A percentile compares a stretch with the other conserved stretches of the same genome.
Evolutionary conservation across 805 yeast genomes (phyloP).

Genomic region (Isabelozyma pseudorhagii): DNA sequence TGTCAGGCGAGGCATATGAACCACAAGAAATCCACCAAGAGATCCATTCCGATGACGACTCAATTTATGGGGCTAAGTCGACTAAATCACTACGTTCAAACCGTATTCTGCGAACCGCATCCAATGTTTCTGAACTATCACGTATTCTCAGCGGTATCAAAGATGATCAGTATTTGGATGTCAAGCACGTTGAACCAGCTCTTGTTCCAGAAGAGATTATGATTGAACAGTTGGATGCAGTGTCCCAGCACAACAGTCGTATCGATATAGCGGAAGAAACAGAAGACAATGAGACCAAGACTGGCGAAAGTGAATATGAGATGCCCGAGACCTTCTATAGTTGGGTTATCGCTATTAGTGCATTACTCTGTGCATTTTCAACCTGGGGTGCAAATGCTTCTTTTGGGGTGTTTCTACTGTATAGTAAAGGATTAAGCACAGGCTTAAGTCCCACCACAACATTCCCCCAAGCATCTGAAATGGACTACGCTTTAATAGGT

Average conservation of each 20-base stretch:
- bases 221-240: constrained; percentile 14
- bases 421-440: constrained; percentile 34
- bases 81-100: neutral
- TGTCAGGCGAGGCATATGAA: neutral
- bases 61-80: neutral
- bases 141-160: constrained; percentile 10
- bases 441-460: constrained; percentile 8
- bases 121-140: neutral
- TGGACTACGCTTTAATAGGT: constrained; percentile 53
- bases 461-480: constrained; percentile 43
- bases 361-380: constrained; percentile 42
- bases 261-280: constrained; percentile 2
- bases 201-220: constrained; percentile 12
- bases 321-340: constrained; percentile 15
- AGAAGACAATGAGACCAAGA: constrained; percentile 15
- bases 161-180: constrained; percentile 19
- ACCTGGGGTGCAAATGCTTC: constrained; percentile 61
- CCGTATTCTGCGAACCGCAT: neutral
- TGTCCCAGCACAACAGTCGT: constrained; percentile 6
- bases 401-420: constrained; percentile 56
- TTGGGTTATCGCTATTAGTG: constrained; percentile 53
- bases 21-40: neutral
- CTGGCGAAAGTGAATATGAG: constrained; percentile 37
- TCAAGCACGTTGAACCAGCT: constrained; percentile 6
- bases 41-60: neutral